Evolutionary conservation across 345 rosid species (phyloP), one percentile per base, ranked within the genome.

Genomic region (Garcia nutans): DNA sequence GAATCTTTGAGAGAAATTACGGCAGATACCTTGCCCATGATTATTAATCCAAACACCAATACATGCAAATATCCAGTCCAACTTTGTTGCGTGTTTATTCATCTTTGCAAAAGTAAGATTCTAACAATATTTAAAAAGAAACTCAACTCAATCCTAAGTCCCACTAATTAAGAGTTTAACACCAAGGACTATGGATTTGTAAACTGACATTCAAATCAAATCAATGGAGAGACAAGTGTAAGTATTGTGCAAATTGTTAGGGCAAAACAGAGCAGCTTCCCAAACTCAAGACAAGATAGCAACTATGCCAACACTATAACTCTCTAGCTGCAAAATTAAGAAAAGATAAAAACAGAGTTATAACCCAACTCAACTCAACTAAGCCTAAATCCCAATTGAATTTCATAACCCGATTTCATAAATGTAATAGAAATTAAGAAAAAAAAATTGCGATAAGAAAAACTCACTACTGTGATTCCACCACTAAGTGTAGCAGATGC

Each of bases 401-500:
- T n/a, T n/a, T n/a, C n/a, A n/a, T n/a, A 31, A 23, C 15, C 22
- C 37, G 4, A 33, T 33, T 33, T 33, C 37, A 33, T 33, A 33
- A 33, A 5, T 33, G 2, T n/a, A n/a, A n/a, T n/a, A n/a, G n/a
- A n/a, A n/a, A n/a, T n/a, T n/a, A n/a, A n/a, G n/a, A n/a, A 19
- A 13, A 6, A 28, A 26, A 41, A 20, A 45, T 20, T 28, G n/a
- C 2, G 23, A 49, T 12, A 17, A 37, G n/a, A 23, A 37, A 54
- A 67, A 82, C 91, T 86, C 73, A 87, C 91, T 74, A 85, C 89
- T n/a, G 56, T n/a, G 89, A n/a, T n/a, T n/a, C n/a, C n/a, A n/a
- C n/a, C n/a, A n/a, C n/a, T n/a, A n/a, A n/a, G n/a, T n/a, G n/a
- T 89, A 67, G 87, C 88, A 56, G 79, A 55, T 19, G 93, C 91